A percentile compares a stretch with the other conserved stretches of the same genome.
These are phyloP conservation scores for Pneumocystis murina DNA, from an alignment of 1,139 yeast species.

Conservation along the genomic window DNA sequence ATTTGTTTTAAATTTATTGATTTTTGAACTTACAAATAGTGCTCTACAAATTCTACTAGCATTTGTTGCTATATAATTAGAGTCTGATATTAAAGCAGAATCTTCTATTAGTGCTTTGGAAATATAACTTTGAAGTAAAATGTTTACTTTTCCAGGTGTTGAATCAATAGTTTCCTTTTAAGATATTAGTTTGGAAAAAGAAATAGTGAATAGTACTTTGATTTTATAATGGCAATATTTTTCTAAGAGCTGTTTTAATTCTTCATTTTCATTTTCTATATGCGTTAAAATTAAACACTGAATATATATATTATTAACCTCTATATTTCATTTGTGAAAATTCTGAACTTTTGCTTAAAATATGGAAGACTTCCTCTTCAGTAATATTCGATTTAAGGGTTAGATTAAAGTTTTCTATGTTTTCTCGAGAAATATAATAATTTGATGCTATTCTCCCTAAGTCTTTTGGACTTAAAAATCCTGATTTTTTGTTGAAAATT, in stretches of 20 bases:
- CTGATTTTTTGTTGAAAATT: constrained; percentile 72
- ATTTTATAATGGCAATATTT: constrained; percentile 67
- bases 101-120: constrained; percentile 50
- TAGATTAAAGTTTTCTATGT: constrained; percentile 79
- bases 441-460: constrained; percentile 91
- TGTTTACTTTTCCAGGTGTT: constrained; percentile 74
- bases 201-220: constrained; percentile 51
- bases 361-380: constrained; percentile 80
- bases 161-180: constrained; percentile 19
- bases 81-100: constrained; percentile 72
- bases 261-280: constrained; percentile 56
- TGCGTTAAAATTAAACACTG: background rate
- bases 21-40: constrained; percentile 66
- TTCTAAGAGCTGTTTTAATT: constrained; percentile 42
- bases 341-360: constrained; percentile 86
- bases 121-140: constrained; percentile 73
- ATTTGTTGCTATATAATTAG: constrained; percentile 89
- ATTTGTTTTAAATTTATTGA: constrained; percentile 51
- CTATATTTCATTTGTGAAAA: constrained; percentile 82
- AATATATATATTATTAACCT: constrained; percentile 19
- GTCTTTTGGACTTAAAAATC: constrained; percentile 70
- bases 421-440: constrained; percentile 68
- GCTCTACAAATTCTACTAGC: constrained; percentile 89
- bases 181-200: background rate
- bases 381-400: constrained; percentile 73